Base-by-base conservation (phyloP, 2,329 filamentous ascomycete species). In the Alternaria infectoria region DNA sequence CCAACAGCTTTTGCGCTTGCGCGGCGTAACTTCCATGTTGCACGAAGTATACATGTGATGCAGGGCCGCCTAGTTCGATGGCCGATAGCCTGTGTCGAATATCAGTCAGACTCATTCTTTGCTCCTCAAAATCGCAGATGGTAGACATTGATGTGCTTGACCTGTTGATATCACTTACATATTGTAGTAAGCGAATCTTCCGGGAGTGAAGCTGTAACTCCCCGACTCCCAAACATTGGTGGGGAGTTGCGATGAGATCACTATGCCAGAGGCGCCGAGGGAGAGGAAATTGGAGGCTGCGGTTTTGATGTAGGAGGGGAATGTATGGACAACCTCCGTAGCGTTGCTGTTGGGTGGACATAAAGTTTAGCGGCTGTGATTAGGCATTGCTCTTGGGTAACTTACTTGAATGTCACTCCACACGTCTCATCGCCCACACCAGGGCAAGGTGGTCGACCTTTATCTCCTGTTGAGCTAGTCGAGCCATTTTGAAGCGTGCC, bases 1-100 rank as follows among this genome's bases (percentile, higher is more conserved):
- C 71, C 5, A 73, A 61, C 9, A 69, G 30, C 30, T 64, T 64
- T 23, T 68, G 69, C 12, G 68, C 68, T 54, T 84, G 81, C 3
- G 84, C 86, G 4, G 84, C 83, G 69, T 88, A 88, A 19, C 81
- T 79, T 32, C 85, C 85, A 70, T 90, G 87, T 26, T 88, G 84
- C 17, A 89, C 83, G 68, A 85, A 88, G 30, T 62, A 71, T 2
- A 72, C 69, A 17, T 64, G 54, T 3, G 47, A 51, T 3, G 47
- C 49, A 2, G 71, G 72, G 0, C 71, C 75, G 4, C 72, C 73
- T 15, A 84, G 82, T 12, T 84, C 84, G 50, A 87, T 1, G 77
- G 81, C 69, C 88, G 86, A 83, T 86, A 89, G 7, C 84, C 81
- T 52, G 72, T 89, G 89, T n/a, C 1, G 13, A 4, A 15, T 25